Base-by-base conservation (phyloP, 352 stramenopile species). In the Phytopythium mirpurense region DNA sequence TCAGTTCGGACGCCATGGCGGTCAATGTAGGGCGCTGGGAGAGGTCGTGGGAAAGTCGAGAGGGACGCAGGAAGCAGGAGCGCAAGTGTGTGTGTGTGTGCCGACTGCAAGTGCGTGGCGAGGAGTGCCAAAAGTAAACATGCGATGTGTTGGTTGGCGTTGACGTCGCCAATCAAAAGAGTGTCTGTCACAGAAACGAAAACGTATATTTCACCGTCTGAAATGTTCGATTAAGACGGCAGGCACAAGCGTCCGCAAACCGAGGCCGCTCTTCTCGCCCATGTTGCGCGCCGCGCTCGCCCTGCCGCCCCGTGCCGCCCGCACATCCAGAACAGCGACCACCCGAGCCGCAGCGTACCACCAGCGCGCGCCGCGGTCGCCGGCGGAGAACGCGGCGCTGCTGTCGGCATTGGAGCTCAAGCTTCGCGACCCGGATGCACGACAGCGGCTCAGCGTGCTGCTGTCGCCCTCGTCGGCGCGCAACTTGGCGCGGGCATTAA, bases 401-500 rank as follows among this genome's bases (percentile, higher is more conserved):
- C 49, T 86, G 36, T 47, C 54, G 1, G 67, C 83, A 3, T 51
- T 89, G 29, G 60, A 79, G 56, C 51, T 40, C 5, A 55, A 55
- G 23, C 47, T 86, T 21, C 59, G 68, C 47, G 51, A 85, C 29
- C 66, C 75, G 0, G 41, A 62, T n/a, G 55, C 66, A 4, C 38
- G 56, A 5, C 50, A 70, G n/a, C 62, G 51, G 0, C 62, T 89
- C 40, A 68, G 67, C 42, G 27, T 60, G 35, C 56, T 84, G 31
- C 38, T 89, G 16, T 76, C 73, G 12, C 63, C 75, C 8, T 72
- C 75, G 43, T 83, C 73, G 34, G 62, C 67, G 26, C 66, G 72
- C 15, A 78, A 83, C 41, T 64, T 89, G 47, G 68, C 75, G 40
- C 60, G 62, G 16, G 75, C 75, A 34, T 57, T 89, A 40, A 59